A percentile compares a stretch with the other conserved stretches of the same genome.
Evolutionary conservation across 2,329 filamentous ascomycete species (phyloP).

Genomic region (Trichoderma semiorbis): DNA sequence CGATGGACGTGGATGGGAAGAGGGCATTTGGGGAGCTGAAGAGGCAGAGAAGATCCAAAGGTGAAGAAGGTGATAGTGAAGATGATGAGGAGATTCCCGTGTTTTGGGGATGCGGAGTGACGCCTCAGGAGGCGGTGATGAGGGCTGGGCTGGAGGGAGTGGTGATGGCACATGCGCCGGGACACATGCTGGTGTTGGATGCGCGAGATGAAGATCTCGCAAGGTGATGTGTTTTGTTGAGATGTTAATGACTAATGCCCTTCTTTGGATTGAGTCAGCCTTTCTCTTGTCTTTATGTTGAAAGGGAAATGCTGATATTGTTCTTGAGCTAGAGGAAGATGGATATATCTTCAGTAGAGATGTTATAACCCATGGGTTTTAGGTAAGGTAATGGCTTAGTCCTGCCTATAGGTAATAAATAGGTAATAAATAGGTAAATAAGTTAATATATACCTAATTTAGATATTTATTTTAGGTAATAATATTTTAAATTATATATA

Average conservation of each 20-base stretch:
- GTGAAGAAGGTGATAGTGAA: conserved; percentile 6
- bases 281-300: not conserved
- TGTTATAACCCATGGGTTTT: no score
- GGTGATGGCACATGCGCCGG: conserved; percentile 60
- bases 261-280: not conserved
- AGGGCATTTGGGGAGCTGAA: conserved; percentile 29
- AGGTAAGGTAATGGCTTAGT: no score
- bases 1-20: conserved; percentile 39
- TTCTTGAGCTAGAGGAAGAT: not conserved
- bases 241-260: not conserved
- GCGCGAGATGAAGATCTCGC: conserved; percentile 39
- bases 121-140: conserved; percentile 62
- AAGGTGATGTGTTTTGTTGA: not conserved
- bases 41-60: conserved; percentile 23
- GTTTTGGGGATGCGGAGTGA: conserved; percentile 65
- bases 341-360: not conserved
- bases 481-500: no score
- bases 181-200: conserved; percentile 61
- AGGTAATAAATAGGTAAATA: no score
- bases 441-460: no score
- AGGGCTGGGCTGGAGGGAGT: conserved; percentile 50
- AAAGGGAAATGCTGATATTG: not conserved
- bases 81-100: conserved; percentile 45
- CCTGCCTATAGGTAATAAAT: no score
- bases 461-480: no score